Evolutionary conservation across 2,329 filamentous ascomycete species (phyloP), one percentile per base, ranked within the genome.

Genomic region (Penicillium verrucosum): DNA sequence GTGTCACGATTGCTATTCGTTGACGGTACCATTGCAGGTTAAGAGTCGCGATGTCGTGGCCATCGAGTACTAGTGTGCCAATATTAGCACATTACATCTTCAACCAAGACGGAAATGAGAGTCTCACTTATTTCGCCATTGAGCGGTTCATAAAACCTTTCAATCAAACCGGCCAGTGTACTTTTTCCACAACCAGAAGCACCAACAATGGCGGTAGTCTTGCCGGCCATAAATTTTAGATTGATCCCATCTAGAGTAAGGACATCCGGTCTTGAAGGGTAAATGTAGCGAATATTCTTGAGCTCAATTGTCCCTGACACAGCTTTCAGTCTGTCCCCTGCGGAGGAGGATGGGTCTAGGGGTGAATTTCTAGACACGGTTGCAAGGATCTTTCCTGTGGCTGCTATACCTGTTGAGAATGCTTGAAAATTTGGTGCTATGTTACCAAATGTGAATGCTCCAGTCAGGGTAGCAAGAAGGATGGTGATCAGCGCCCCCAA

Each of bases 1-100:
- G 92, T 56, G 87, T 89, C 53, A 96, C 92, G 6, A 96, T 80
- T 1, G 90, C 85, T 66, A 96, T 90, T 66, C 97, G 91, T 69
- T 93, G 90, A 55, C 94, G 87, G 59, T 97, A 78, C 93, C 93
- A 97, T 48, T 86, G 85, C 32, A 97, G 80, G 67, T 96, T 95
- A 44, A 96, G 77, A 0, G 80, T 85, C 64, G 82, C 82, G 54
- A 94, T 85, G 69, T 93, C 86, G 54, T 85, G 83, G 12, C 88
- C 91, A 67, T 96, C 92, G 7, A 96, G 27, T 2, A 44, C 42
- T 44, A 9, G 18, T 6, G 3, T 27, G 23, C 4, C n/a, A 18
- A 12, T 11, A 8, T 44, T 30, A 44, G 42, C 27, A 10, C 2
- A 3, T 3, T 44, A 1, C 5, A 5, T 44, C 25, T 18, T 29